Conservation (phyloP, 495 filamentous ascomycete genomes). For the Copromyces sp. region DNA sequence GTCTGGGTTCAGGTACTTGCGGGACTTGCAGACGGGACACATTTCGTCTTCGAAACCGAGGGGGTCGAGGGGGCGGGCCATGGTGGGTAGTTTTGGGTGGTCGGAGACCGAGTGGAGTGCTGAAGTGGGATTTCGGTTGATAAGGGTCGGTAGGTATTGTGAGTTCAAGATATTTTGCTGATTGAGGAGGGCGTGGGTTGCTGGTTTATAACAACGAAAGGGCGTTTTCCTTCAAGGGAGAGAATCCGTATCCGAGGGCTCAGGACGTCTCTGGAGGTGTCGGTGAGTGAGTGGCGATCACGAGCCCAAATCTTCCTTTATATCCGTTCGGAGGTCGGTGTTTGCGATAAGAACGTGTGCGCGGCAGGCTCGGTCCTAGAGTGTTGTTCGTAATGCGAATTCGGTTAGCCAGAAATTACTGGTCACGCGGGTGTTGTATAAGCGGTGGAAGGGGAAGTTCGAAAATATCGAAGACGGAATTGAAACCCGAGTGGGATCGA, state of each 20-base stretch:
- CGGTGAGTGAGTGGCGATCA: background rate
- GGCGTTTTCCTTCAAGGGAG: background rate
- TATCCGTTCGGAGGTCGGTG: background rate
- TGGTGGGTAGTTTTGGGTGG: slow-evolving; percentile 24
- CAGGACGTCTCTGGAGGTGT: background rate
- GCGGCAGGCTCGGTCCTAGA: background rate
- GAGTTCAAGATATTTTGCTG: background rate
- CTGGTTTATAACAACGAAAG: background rate
- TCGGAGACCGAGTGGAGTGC: background rate
- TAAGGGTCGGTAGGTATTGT: background rate
- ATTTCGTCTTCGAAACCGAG: slow-evolving; percentile 48
- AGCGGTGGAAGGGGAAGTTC: background rate
- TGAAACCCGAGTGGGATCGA: background rate
- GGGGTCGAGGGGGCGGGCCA: slow-evolving; percentile 4
- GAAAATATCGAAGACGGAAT: background rate
- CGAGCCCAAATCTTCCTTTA: background rate
- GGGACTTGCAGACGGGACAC: slow-evolving; percentile 94
- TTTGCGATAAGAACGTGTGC: background rate
- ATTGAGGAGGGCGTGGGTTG: background rate
- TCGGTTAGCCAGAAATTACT: background rate
- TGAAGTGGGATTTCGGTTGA: background rate
- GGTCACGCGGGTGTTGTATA: background rate
- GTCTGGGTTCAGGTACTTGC: slow-evolving; percentile 84
- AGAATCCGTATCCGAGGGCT: background rate
- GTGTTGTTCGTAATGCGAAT: background rate